Evolutionary conservation across 192 early-diverging fungal species (phyloP).

Genomic region (Coemansia sp.): DNA sequence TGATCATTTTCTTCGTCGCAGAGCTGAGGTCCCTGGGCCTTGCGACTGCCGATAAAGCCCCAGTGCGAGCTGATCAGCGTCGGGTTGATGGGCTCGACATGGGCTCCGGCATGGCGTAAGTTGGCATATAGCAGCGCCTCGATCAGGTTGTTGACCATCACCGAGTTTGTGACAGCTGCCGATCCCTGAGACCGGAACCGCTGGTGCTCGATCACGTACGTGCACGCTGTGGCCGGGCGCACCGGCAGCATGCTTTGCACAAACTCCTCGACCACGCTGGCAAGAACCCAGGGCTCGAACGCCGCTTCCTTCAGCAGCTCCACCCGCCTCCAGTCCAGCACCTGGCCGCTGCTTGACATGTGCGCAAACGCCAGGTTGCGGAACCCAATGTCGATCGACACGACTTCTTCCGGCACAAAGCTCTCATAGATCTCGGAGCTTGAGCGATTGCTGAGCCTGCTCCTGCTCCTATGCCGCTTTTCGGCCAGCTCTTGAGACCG

Average conservation of each 20-base stretch:
- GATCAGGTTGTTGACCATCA: constrained; percentile 56
- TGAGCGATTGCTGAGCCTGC: neutral
- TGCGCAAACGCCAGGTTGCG: constrained; percentile 53
- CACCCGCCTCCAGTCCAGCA: constrained; percentile 41
- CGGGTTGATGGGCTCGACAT: constrained; percentile 43
- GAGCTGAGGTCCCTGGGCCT: neutral
- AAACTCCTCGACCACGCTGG: constrained; percentile 32
- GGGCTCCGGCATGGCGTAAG: constrained; percentile 32
- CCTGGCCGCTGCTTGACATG: constrained; percentile 26
- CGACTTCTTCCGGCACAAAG: constrained; percentile 40
- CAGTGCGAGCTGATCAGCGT: constrained; percentile 37
- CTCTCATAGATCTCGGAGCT: constrained; percentile 10
- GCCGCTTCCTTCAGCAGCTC: constrained; percentile 46
- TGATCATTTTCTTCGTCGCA: neutral
- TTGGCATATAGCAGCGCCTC: constrained; percentile 53
- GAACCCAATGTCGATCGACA: constrained; percentile 57
- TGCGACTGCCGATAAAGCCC: constrained; percentile 17
- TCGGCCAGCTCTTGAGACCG: constrained; percentile 33
- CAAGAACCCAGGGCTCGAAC: constrained; percentile 53
- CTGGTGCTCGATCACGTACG: constrained; percentile 55
- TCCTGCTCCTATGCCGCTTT: constrained; percentile 16
- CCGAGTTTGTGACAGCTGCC: constrained; percentile 49
- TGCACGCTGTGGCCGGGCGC: constrained; percentile 20
- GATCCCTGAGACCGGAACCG: constrained; percentile 56
- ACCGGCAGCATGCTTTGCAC: constrained; percentile 36